A percentile compares a stretch with the other conserved stretches of the same genome.
These are phyloP conservation scores for Nannochloropsis gaditana DNA, from an alignment of 108 stramenopile genomes.

Conservation along the genomic window DNA sequence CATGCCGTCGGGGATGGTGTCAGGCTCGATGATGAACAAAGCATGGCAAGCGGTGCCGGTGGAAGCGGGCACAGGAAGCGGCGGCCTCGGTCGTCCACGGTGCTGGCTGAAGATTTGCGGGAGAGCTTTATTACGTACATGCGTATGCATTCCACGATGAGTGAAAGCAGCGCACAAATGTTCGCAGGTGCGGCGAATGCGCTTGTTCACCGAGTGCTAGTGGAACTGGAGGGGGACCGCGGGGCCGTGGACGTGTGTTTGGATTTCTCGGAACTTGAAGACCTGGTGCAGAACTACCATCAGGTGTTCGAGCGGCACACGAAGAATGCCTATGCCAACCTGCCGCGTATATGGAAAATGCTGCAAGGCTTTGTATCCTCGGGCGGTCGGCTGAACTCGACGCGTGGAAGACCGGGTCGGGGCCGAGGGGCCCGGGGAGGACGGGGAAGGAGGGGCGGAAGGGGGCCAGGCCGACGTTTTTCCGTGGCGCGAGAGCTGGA, in stretches of 20 bases:
- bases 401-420: not conserved
- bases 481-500: not conserved
- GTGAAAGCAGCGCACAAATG: constrained; percentile 4
- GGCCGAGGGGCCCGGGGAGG: not conserved
- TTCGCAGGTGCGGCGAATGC: not conserved
- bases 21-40: not conserved
- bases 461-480: not conserved
- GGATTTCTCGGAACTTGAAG: not conserved
- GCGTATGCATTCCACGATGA: not conserved
- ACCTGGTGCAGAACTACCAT: not conserved
- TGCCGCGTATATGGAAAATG: not conserved
- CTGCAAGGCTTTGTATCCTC: not conserved
- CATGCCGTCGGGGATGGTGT: not conserved
- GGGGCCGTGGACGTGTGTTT: not conserved
- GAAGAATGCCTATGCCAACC: not conserved
- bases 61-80: not conserved
- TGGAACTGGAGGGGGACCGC: not conserved
- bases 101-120: not conserved
- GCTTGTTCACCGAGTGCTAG: not conserved
- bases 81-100: not conserved
- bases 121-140: not conserved
- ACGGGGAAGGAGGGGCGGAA: not conserved
- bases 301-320: not conserved
- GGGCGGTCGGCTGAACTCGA: not conserved
- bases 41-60: not conserved